Conservation (phyloP, 1,139 yeast species). For the Tardiomyces blankii region DNA sequence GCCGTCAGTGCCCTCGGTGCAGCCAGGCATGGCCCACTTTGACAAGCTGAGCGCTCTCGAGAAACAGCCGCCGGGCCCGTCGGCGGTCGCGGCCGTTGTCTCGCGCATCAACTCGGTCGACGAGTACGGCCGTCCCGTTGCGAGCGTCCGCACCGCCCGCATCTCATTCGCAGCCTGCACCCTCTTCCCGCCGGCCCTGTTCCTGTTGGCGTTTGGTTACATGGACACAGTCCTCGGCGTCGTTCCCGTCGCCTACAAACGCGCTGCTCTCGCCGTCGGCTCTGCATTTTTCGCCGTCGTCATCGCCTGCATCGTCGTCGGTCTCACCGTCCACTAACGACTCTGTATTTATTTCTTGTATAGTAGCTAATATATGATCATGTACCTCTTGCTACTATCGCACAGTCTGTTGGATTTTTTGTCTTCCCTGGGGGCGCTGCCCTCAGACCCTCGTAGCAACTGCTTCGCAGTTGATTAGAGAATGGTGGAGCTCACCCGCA, state of each 20-base stretch:
- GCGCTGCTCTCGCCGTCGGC: conserved; percentile 18
- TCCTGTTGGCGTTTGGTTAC: conserved; percentile 26
- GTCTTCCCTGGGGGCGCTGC: too few species aligned
- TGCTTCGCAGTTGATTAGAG: too few species aligned
- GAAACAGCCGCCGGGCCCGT: background rate
- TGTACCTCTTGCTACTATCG: background rate
- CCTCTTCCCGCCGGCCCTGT: conserved; percentile 29
- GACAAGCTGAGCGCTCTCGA: background rate
- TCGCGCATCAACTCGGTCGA: conserved; percentile 3
- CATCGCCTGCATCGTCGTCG: conserved; percentile 20
- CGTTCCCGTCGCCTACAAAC: conserved; percentile 21
- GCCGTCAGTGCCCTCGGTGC: conserved; percentile 5
- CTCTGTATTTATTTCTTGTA: background rate
- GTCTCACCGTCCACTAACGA: conserved; percentile 11
- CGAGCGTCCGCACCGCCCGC: conserved; percentile 7
- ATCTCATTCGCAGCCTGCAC: conserved; percentile 14
- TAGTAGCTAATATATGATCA: background rate
- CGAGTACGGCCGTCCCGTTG: conserved; percentile 10
- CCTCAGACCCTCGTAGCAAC: too few species aligned
- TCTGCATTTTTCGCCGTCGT: conserved; percentile 16
- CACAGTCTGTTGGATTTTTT: background rate
- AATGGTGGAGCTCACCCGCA: too few species aligned
- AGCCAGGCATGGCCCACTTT: background rate
- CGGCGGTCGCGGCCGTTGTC: too few species aligned
- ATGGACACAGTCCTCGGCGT: conserved; percentile 24